Conservation (phyloP, 2,329 filamentous ascomycete species). For the Fusarium sp. region DNA sequence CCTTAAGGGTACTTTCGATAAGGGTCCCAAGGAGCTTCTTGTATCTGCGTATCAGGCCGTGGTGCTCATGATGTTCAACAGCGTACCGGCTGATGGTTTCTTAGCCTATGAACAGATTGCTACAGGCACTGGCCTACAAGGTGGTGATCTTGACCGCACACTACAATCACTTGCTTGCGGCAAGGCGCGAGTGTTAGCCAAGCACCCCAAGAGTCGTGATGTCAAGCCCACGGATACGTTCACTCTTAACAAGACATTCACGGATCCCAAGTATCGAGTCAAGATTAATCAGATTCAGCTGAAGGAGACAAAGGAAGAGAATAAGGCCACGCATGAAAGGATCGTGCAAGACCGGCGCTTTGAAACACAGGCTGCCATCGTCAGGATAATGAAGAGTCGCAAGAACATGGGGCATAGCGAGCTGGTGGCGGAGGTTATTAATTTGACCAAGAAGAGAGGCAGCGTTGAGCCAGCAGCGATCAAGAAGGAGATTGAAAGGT, state of each 20-base stretch:
- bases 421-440: conserved; percentile 91
- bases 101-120: conserved; percentile 83
- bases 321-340: conserved; percentile 91
- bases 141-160: conserved; percentile 86
- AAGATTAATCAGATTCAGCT: conserved; percentile 99
- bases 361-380: conserved; percentile 96
- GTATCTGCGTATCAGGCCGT: conserved; percentile 94
- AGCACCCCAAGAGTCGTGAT: conserved; percentile 87
- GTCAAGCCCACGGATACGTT: conserved; percentile 86
- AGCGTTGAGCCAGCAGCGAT: conserved; percentile 89
- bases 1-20: conserved; percentile 83
- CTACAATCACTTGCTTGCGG: conserved; percentile 95
- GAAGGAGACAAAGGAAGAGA: conserved; percentile 95
- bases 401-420: conserved; percentile 90
- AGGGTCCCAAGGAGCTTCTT: conserved; percentile 86
- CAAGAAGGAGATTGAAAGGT: conserved; percentile 97
- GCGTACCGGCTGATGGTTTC: conserved; percentile 68
- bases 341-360: conserved; percentile 92
- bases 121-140: conserved; percentile 78
- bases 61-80: conserved; percentile 91
- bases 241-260: conserved; percentile 81
- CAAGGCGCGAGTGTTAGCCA: conserved; percentile 84
- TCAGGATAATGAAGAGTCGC: conserved; percentile 95
- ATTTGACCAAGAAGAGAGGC: conserved; percentile 86
- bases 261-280: conserved; percentile 85